Conservation (phyloP, 495 filamentous ascomycete genomes). For the Xylaria grammica region DNA sequence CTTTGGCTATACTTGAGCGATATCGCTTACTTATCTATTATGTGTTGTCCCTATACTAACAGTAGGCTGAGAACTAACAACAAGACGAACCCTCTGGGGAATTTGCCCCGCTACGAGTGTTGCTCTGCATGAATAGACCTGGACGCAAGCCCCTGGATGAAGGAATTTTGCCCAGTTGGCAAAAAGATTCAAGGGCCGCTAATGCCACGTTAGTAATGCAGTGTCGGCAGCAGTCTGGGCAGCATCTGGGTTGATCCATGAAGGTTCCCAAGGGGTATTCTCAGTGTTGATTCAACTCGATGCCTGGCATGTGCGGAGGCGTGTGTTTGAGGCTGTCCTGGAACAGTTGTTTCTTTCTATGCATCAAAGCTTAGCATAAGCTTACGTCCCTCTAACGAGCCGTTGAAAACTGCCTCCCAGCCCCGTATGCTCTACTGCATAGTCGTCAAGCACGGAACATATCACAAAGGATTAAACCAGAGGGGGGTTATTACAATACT, state of each 20-base stretch:
- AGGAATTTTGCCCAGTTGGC: neutral
- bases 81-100: neutral
- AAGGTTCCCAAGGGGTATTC: neutral
- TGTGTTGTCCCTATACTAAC: neutral
- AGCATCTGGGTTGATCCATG: neutral
- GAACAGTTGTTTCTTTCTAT: neutral
- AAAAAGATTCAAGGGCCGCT: neutral
- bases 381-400: neutral
- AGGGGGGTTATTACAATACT: neutral
- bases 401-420: neutral
- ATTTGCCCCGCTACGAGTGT: slow-evolving; percentile 9
- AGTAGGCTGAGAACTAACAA: neutral
- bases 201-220: neutral
- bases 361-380: slow-evolving; percentile 9
- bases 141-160: neutral
- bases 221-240: neutral
- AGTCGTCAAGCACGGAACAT: neutral
- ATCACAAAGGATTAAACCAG: neutral
- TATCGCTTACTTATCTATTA: slow-evolving; percentile 4
- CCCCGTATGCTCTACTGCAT: neutral
- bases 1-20: neutral
- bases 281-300: slow-evolving; percentile 1
- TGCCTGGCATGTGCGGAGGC: too few species aligned
- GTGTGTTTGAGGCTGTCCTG: slow-evolving; percentile 3
- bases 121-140: slow-evolving; percentile 4